phyloP scores from a whole-genome alignment of 768 basidiomycete species.

The Lactarius sanguifluus region DNA sequence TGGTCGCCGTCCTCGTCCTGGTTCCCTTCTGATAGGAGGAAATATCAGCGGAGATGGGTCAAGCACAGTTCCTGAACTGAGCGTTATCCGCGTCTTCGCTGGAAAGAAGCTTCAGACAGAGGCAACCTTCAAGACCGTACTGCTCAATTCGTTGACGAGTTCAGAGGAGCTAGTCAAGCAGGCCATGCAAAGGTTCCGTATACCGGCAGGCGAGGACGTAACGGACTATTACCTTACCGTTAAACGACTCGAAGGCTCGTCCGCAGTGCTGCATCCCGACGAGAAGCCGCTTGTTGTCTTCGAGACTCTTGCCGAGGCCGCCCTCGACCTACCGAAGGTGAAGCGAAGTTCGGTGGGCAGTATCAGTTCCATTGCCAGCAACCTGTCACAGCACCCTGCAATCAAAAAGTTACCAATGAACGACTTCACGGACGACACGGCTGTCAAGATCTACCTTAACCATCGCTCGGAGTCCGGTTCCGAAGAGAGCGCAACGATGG shows the following conservation, averaged over 20 bases:
- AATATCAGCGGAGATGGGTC: conserved; percentile 61
- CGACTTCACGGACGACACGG: conserved; percentile 95
- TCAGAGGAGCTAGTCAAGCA: conserved; percentile 84
- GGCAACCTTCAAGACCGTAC: conserved; percentile 96
- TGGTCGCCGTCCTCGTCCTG: conserved; percentile 60
- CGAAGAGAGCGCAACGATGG: conserved; percentile 43
- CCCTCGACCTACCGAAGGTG: conserved; percentile 80
- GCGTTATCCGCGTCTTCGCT: conserved; percentile 94
- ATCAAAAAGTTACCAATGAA: conserved; percentile 95
- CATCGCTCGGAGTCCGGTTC: conserved; percentile 43
- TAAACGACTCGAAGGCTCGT: conserved; percentile 89
- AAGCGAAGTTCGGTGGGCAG: conserved; percentile 93
- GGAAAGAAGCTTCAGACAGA: conserved; percentile 89
- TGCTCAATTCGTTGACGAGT: conserved; percentile 85
- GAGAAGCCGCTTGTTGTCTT: conserved; percentile 91
- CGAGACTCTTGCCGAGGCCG: conserved; percentile 77
- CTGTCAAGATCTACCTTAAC: conserved; percentile 95
- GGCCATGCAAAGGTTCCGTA: conserved; percentile 90
- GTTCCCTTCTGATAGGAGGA: conserved; percentile 70
- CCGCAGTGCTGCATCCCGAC: conserved; percentile 63
- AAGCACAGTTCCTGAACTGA: conserved; percentile 73
- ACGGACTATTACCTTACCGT: conserved; percentile 83
- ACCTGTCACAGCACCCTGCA: conserved; percentile 91
- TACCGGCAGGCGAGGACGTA: conserved; percentile 61
- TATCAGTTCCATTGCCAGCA: conserved; percentile 90